phyloP scores from a whole-genome alignment of 2,329 filamentous ascomycete genomes.

The Penicillium freii region DNA sequence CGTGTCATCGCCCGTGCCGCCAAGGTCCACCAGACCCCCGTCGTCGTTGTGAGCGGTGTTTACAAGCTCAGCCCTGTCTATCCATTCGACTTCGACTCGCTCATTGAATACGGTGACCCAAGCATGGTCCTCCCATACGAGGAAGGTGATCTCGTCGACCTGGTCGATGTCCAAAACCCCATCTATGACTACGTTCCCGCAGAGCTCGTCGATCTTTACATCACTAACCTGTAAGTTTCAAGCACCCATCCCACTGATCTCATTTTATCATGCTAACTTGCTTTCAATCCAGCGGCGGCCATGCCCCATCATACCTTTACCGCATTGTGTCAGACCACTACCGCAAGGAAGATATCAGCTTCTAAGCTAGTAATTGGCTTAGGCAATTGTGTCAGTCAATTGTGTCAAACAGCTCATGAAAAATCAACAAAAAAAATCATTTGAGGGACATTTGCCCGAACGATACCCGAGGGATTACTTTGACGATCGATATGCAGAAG shows the following conservation, averaged over 20 bases:
- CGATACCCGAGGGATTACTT: slow-evolving; percentile 25
- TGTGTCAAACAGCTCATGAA: neutral
- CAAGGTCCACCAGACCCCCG: slow-evolving; percentile 74
- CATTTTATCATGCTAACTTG: slow-evolving; percentile 13
- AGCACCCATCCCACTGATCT: neutral
- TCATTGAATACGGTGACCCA: slow-evolving; percentile 85
- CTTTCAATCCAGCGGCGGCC: slow-evolving; percentile 51
- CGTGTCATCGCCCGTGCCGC: slow-evolving; percentile 81
- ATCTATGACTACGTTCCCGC: slow-evolving; percentile 79
- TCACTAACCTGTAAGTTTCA: slow-evolving; percentile 72
- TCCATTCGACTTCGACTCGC: slow-evolving; percentile 73
- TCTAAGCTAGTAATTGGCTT: slow-evolving; percentile 25
- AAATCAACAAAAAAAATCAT: slow-evolving; percentile 3
- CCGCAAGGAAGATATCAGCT: slow-evolving; percentile 59
- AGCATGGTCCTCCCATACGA: slow-evolving; percentile 73
- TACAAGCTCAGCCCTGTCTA: slow-evolving; percentile 93
- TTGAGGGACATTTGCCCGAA: slow-evolving; percentile 15
- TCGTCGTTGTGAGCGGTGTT: slow-evolving; percentile 84
- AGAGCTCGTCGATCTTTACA: slow-evolving; percentile 60
- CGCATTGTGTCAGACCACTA: slow-evolving; percentile 66
- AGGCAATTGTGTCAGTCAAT: neutral
- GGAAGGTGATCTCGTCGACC: slow-evolving; percentile 74
- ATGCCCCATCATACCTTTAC: slow-evolving; percentile 64
- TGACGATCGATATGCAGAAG: slow-evolving; percentile 20
- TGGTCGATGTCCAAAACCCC: slow-evolving; percentile 74